These are phyloP conservation scores for Astrephomene gubernaculifera DNA, from an alignment of 139 green algal species.

Conservation along the genomic window DNA sequence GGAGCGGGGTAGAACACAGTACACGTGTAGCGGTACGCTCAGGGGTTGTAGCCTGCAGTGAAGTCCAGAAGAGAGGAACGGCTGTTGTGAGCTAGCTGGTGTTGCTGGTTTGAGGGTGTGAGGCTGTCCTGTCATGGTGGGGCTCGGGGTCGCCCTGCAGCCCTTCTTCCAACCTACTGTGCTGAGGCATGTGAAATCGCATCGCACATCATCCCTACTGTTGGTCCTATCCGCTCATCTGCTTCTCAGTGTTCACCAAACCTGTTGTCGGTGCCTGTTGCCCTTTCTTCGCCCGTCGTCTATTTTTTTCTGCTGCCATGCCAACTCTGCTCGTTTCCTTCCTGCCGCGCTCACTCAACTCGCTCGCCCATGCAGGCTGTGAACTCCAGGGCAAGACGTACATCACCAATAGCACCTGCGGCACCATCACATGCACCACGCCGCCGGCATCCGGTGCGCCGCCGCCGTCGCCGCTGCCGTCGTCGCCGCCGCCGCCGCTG, in stretches of 20 bases:
- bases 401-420: conserved; percentile 15
- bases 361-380: not conserved
- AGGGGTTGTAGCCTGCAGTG: not conserved
- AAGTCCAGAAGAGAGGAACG: not conserved
- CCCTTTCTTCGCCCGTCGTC: not conserved
- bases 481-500: not conserved
- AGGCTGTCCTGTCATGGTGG: not conserved
- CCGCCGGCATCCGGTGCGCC: not conserved
- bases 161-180: not conserved
- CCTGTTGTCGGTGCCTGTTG: not conserved
- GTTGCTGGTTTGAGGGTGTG: not conserved
- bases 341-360: not conserved
- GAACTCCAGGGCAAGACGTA: not conserved
- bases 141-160: not conserved
- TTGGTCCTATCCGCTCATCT: not conserved
- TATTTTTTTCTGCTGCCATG: not conserved
- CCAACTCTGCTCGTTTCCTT: not conserved
- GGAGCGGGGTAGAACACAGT: not conserved
- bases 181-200: not conserved
- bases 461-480: not conserved
- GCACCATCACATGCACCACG: not conserved
- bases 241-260: not conserved
- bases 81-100: not conserved
- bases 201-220: not conserved
- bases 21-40: not conserved